phyloP scores from a whole-genome alignment of 2,329 filamentous ascomycete genomes.

The Penicillium sp. region DNA sequence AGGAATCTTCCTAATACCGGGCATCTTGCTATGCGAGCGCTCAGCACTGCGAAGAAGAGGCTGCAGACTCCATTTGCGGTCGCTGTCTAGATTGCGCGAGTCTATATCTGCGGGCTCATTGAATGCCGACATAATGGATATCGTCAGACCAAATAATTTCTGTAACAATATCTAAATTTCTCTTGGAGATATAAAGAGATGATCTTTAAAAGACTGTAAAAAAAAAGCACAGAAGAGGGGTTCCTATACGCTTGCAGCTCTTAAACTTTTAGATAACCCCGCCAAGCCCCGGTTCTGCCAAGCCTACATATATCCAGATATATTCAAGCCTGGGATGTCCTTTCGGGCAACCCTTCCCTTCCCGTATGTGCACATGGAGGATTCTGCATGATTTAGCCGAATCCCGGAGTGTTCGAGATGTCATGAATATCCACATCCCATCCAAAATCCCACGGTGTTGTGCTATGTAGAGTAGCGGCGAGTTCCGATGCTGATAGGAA shows the following conservation, averaged over 20 bases:
- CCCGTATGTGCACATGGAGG: neutral
- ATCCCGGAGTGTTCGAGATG: neutral
- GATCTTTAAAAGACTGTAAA: neutral
- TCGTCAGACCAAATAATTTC: neutral
- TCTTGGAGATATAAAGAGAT: neutral
- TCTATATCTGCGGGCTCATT: conserved; percentile 9
- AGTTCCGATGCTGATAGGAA: conserved; percentile 13
- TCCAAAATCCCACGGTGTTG: neutral
- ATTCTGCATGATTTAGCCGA: neutral
- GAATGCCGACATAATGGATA: neutral
- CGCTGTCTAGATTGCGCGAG: conserved; percentile 8
- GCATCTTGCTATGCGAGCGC: conserved; percentile 52
- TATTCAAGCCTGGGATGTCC: neutral
- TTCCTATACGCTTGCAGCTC: neutral
- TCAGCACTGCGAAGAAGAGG: conserved; percentile 43
- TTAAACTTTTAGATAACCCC: neutral
- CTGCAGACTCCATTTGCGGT: conserved; percentile 32
- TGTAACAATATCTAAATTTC: neutral
- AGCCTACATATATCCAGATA: neutral
- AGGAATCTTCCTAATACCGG: conserved; percentile 57
- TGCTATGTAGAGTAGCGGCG: conserved; percentile 17
- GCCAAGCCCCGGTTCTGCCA: neutral
- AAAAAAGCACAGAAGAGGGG: neutral
- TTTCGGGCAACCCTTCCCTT: neutral
- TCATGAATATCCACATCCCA: neutral